Evolutionary conservation across 768 basidiomycete species (phyloP).

Genomic region (Amanita rimosa): DNA sequence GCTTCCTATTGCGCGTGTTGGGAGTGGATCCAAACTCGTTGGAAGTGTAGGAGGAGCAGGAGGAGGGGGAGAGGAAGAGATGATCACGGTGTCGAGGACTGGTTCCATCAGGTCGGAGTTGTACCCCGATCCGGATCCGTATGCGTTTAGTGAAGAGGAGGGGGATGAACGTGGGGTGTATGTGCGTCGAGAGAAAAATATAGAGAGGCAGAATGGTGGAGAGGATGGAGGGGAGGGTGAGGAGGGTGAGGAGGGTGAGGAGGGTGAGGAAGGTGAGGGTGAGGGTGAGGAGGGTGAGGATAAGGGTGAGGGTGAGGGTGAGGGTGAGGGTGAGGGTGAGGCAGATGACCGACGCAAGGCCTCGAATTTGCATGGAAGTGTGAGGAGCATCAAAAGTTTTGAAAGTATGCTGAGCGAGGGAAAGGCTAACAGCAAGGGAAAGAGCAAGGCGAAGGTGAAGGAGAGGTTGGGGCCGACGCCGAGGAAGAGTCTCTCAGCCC

Average conservation of each 20-base stretch:
- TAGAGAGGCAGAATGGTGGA: constrained; percentile 24
- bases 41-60: constrained; percentile 22
- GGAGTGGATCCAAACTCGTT: constrained; percentile 17
- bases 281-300: constrained; percentile 20
- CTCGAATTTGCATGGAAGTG: constrained; percentile 22
- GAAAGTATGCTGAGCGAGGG: constrained; percentile 70
- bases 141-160: constrained; percentile 29
- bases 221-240: constrained; percentile 24
- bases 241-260: constrained; percentile 21
- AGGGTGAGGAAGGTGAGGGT: constrained; percentile 19
- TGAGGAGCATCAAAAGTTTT: constrained; percentile 76
- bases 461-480: constrained; percentile 14
- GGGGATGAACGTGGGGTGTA: constrained; percentile 11
- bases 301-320: constrained; percentile 17
- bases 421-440: too few species aligned
- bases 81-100: constrained; percentile 34
- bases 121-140: constrained; percentile 27
- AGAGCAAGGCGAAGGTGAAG: constrained; percentile 13
- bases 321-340: constrained; percentile 19
- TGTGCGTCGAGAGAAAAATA: constrained; percentile 18
- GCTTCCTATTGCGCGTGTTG: constrained; percentile 39
- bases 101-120: constrained; percentile 22
- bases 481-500: constrained; percentile 70
- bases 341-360: constrained; percentile 24
- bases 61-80: constrained; percentile 34